These are phyloP conservation scores for Phaeosphaeriaceae sp. DNA, from an alignment of 2,329 filamentous ascomycete genomes.

Conservation along the genomic window DNA sequence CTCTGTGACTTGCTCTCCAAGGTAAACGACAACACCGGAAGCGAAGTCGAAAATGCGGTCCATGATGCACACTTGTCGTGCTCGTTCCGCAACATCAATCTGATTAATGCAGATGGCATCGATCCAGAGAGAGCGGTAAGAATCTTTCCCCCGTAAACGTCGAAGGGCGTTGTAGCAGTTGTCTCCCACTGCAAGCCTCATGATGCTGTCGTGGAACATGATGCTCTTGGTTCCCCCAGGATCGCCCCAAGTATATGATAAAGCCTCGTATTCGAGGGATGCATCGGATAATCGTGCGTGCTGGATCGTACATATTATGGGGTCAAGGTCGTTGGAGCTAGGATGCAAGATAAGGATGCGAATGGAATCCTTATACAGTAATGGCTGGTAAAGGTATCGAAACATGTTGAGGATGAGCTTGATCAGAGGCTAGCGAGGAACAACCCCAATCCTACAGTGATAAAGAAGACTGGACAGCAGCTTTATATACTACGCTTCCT, in stretches of 20 bases:
- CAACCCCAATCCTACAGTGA: too few relatives aligned
- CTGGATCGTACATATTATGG: constrained; percentile 12
- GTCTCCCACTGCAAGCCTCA: constrained; percentile 1
- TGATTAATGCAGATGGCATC: constrained; percentile 4
- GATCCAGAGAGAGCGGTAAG: constrained; percentile 13
- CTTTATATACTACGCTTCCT: too few relatives aligned
- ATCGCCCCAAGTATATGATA: constrained; percentile 3
- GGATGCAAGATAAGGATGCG: constrained; percentile 12
- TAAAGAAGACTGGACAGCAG: too few relatives aligned
- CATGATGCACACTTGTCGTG: constrained; percentile 14
- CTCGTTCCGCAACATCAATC: constrained; percentile 8
- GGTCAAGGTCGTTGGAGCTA: constrained; percentile 5
- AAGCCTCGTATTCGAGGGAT: not conserved
- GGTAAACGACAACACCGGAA: constrained; percentile 3
- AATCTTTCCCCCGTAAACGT: constrained; percentile 5
- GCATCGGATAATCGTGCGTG: constrained; percentile 4
- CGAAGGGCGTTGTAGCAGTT: constrained; percentile 13
- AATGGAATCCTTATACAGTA: constrained; percentile 11
- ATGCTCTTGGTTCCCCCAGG: constrained; percentile 2
- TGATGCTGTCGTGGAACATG: constrained; percentile 2
- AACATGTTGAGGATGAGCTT: not conserved
- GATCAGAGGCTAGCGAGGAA: too few relatives aligned
- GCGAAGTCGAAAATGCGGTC: constrained; percentile 7
- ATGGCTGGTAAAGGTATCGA: constrained; percentile 7
- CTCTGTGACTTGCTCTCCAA: constrained; percentile 8